Evolutionary conservation across 345 rosid genomes (phyloP), one percentile per base, ranked within the genome.

Genomic region (Ailanthus altissimus): DNA sequence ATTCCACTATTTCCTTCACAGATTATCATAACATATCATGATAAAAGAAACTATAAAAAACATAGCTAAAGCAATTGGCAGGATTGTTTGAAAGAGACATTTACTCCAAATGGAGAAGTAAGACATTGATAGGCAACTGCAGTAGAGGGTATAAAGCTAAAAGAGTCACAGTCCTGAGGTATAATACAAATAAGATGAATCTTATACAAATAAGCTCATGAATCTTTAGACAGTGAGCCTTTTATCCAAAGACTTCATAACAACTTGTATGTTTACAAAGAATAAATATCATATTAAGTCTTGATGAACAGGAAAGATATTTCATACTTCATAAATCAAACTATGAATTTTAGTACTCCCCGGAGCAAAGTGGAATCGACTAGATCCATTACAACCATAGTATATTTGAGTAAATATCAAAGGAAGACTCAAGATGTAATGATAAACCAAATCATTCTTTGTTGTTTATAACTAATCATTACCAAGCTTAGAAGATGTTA

Each of bases 1-100:
- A 50, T 54, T 75, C 8, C 71, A 64, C 6, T 43, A 72, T 43
- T 49, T 75, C 67, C 67, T n/a, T 12, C 47, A 43, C 21, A 73
- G 13, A 51, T 28, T 16, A 77, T 61, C 75, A 23, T 66, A 40
- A 40, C 54, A 14, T 28, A 26, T 26, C 14, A 54, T 38, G 56
- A 54, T 20, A 54, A 20, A 61, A 12, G 26, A 16, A 12, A 36
- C 38, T 50, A 62, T 20, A 6, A 50, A 28, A 14, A 20, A 28
- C 28, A 7, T 15, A 53, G 36, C 12, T 16, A 25, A 43, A 2
- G 53, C 6, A 58, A 21, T 72, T 9, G 46, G 16, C 23, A 45
- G 45, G 62, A 56, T 6, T 28, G 8, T 58, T 20, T 11, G 3
- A 38, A 54, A 13, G 18, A 50, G 23, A 58, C 18, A 14, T 20